Evolutionary conservation across 352 stramenopile genomes (phyloP).

Genomic region (Pythium angustatum): DNA sequence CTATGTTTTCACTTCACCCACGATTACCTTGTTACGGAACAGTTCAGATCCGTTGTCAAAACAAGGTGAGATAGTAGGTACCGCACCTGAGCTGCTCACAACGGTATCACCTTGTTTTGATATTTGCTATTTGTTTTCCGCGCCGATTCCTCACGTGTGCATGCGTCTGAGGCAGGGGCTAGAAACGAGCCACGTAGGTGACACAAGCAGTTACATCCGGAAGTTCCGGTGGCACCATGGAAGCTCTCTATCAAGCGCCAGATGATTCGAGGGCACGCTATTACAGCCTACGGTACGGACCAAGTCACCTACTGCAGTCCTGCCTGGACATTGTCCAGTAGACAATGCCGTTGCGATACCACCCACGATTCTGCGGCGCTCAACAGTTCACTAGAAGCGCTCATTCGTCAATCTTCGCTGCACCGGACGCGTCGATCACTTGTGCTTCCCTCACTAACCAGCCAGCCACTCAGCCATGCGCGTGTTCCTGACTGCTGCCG

Average conservation of each 20-base stretch:
- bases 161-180: neutral
- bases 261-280: neutral
- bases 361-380: no score
- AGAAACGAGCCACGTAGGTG: neutral
- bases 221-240: neutral
- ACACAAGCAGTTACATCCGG: no score
- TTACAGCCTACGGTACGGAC: neutral
- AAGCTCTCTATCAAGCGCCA: neutral
- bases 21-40: neutral
- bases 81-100: neutral
- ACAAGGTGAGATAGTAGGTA: neutral
- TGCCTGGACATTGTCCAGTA: no score
- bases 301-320: neutral
- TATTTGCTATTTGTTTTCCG: neutral
- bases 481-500: neutral
- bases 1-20: no score
- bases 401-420: neutral
- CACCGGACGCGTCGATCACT: neutral
- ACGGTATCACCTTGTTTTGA: slow-evolving; percentile 3
- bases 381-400: no score
- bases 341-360: no score
- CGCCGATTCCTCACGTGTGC: neutral
- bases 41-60: no score
- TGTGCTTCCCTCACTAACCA: neutral
- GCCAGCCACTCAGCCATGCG: neutral